Evolutionary conservation across 2,329 filamentous ascomycete species (phyloP).

Genomic region (Colletotrichum melonis): DNA sequence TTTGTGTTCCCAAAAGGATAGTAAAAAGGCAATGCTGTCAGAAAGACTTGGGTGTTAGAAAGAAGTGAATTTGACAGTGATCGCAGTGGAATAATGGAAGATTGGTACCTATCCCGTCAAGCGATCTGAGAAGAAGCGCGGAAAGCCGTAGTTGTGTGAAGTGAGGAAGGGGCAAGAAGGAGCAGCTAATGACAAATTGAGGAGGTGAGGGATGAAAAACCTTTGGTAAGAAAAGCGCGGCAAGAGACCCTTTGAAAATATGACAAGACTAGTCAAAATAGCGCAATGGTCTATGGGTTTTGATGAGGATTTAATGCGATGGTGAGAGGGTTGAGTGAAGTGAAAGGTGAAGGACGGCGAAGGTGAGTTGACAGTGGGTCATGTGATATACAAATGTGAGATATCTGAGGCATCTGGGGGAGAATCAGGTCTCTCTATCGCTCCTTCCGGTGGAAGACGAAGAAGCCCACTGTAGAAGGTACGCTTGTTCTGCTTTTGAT

Average conservation of each 20-base stretch:
- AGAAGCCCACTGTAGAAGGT: background rate
- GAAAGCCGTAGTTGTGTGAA: background rate
- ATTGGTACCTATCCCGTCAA: background rate
- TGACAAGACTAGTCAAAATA: no score
- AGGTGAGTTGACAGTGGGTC: background rate
- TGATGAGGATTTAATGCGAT: background rate
- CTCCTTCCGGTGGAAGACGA: background rate
- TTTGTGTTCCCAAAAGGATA: no score
- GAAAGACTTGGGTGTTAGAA: background rate
- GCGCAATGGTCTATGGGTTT: background rate
- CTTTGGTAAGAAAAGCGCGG: background rate
- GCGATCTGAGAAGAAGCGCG: background rate
- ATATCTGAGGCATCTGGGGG: background rate
- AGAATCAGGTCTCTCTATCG: background rate
- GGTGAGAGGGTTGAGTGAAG: background rate
- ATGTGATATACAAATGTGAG: background rate
- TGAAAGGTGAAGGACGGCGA: background rate
- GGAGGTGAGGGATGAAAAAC: background rate
- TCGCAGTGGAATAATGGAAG: accelerated
- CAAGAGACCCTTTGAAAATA: background rate
- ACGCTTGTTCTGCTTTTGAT: background rate
- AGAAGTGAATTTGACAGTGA: background rate
- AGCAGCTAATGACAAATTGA: background rate
- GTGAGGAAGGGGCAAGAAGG: background rate
- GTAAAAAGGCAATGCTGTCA: no score